phyloP scores from a whole-genome alignment of 495 filamentous ascomycete species.

The Extremus antarcticus region DNA sequence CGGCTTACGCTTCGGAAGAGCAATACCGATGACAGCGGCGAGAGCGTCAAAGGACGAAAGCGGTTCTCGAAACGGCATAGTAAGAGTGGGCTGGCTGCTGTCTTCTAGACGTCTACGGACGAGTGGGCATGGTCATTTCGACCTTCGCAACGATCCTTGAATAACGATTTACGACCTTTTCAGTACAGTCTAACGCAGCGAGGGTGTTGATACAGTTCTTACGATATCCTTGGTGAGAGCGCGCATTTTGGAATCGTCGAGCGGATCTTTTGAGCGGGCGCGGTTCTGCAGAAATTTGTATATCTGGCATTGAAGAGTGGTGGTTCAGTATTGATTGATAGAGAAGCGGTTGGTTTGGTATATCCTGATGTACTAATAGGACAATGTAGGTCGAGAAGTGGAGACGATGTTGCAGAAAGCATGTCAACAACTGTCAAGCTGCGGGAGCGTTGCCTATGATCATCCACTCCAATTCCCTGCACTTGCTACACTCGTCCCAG shows the following conservation, averaged over 20 bases:
- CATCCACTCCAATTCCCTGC: not conserved
- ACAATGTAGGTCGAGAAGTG: too few species aligned
- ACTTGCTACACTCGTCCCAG: not conserved
- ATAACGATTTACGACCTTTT: constrained; percentile 1
- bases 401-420: too few species aligned
- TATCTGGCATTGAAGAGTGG: not conserved
- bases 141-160: not conserved
- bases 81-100: constrained; percentile 77
- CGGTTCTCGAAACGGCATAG: constrained; percentile 83
- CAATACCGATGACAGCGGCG: constrained; percentile 27
- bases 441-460: too few species aligned
- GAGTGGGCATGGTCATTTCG: not conserved
- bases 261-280: not conserved
- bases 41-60: constrained; percentile 51
- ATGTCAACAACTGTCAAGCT: too few species aligned
- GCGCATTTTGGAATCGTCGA: not conserved
- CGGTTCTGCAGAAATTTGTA: not conserved
- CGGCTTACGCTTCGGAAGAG: constrained; percentile 33
- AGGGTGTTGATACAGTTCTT: not conserved
- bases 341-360: not conserved
- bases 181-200: not conserved
- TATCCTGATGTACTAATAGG: not conserved
- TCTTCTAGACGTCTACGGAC: constrained; percentile 58
- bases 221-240: not conserved
- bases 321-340: not conserved